These are phyloP conservation scores for Yamadazyma kanchanaburiensis DNA, from an alignment of 1,139 yeast genomes.

Conservation along the genomic window DNA sequence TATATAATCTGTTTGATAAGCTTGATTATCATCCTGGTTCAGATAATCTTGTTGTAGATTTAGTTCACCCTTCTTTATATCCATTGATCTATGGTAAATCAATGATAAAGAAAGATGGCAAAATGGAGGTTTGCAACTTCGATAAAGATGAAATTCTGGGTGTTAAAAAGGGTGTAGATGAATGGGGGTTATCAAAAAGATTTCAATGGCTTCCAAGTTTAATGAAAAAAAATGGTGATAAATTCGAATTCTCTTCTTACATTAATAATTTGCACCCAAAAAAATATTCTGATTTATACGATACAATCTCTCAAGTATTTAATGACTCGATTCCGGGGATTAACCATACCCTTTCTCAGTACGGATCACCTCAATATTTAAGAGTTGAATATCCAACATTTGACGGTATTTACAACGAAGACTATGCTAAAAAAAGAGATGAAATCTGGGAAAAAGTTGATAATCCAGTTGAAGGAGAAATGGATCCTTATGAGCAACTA, in stretches of 20 bases:
- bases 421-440: not conserved
- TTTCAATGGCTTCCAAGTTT: conserved; percentile 35
- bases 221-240: conserved; percentile 12
- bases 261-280: conserved; percentile 40
- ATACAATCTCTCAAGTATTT: conserved; percentile 22
- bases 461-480: not conserved
- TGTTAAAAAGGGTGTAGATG: conserved; percentile 15
- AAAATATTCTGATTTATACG: conserved; percentile 20
- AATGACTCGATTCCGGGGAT: conserved; percentile 21
- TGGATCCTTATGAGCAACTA: conserved; percentile 1
- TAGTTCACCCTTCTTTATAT: conserved; percentile 45
- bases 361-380: conserved; percentile 14
- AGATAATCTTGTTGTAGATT: conserved; percentile 33
- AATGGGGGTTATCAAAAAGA: conserved; percentile 7
- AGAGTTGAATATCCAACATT: conserved; percentile 15
- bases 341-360: conserved; percentile 23
- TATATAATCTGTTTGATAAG: conserved; percentile 12
- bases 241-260: conserved; percentile 25
- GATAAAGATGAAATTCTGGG: conserved; percentile 10
- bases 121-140: conserved; percentile 10
- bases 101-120: conserved; percentile 15
- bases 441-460: not conserved
- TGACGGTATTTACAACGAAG: conserved; percentile 7
- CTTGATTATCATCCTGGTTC: conserved; percentile 40
- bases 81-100: conserved; percentile 35